These are phyloP conservation scores for Daedaleopsis nitida DNA, from an alignment of 768 basidiomycete genomes.

Conservation along the genomic window DNA sequence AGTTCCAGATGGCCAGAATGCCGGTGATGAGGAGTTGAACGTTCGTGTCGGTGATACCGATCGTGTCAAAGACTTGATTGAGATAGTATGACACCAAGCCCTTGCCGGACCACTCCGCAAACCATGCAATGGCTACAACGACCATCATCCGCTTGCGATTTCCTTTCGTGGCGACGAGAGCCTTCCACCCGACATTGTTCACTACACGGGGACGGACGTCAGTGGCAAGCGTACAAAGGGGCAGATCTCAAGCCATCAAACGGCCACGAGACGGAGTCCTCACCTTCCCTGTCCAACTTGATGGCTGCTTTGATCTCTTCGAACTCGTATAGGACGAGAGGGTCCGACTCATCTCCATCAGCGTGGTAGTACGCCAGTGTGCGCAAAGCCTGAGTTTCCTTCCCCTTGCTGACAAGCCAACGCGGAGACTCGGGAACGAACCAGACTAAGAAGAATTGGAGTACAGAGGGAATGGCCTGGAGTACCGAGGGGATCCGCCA, in stretches of 20 bases:
- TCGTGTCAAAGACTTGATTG: conserved; percentile 66
- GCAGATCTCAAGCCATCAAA: not conserved
- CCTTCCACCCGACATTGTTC: conserved; percentile 66
- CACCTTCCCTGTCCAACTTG: conserved; percentile 57
- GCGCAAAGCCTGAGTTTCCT: conserved; percentile 63
- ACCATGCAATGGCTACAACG: conserved; percentile 77
- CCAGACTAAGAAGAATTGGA: conserved; percentile 66
- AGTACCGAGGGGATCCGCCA: conserved; percentile 83
- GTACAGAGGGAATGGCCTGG: conserved; percentile 67
- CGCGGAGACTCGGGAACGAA: conserved; percentile 84
- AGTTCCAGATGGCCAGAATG: conserved; percentile 82
- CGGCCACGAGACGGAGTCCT: not conserved
- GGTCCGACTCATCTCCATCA: conserved; percentile 69
- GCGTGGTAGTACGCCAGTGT: conserved; percentile 84
- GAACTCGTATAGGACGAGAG: conserved; percentile 72
- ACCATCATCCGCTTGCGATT: conserved; percentile 79
- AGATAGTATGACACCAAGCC: conserved; percentile 86
- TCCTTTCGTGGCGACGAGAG: conserved; percentile 65
- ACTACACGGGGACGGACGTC: conserved; percentile 26
- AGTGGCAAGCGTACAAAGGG: conserved; percentile 33
- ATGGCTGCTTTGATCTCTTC: conserved; percentile 82
- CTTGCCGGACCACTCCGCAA: conserved; percentile 87
- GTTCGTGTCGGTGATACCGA: conserved; percentile 62
- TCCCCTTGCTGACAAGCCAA: conserved; percentile 78
- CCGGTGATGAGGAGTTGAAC: conserved; percentile 81